A percentile compares a stretch with the other conserved stretches of the same genome.
Evolutionary conservation across 2,329 filamentous ascomycete genomes (phyloP).

Genomic region (Clarireedia paspali): DNA sequence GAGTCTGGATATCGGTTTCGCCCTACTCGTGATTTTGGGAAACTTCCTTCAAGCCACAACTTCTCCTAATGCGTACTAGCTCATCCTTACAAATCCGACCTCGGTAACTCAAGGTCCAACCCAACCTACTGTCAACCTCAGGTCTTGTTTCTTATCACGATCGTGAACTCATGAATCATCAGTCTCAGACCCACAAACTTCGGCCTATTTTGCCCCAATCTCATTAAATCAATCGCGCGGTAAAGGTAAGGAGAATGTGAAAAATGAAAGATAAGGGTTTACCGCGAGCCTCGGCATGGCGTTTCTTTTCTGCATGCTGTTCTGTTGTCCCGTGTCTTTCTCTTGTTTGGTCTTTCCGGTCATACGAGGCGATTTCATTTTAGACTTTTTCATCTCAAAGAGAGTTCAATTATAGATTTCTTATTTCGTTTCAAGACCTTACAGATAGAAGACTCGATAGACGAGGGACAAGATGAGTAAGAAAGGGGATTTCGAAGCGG

Average conservation of each 20-base stretch:
- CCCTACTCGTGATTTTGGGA: too few species aligned
- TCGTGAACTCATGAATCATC: slow-evolving; percentile 14
- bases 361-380: neutral
- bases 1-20: too few species aligned
- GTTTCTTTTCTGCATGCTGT: slow-evolving; percentile 4
- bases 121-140: neutral
- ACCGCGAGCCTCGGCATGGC: slow-evolving; percentile 21
- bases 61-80: too few species aligned
- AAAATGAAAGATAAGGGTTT: neutral
- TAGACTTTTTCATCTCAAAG: slow-evolving; percentile 1
- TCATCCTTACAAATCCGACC: neutral
- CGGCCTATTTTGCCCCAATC: neutral
- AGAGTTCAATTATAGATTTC: neutral
- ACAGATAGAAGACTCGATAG: too few species aligned
- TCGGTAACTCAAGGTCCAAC: neutral
- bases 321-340: slow-evolving; percentile 9
- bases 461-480: slow-evolving; percentile 28
- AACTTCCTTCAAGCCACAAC: too few species aligned
- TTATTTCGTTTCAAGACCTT: neutral
- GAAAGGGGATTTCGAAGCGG: slow-evolving; percentile 56
- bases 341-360: slow-evolving; percentile 5
- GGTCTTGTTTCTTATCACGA: slow-evolving; percentile 2
- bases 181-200: slow-evolving; percentile 10
- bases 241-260: slow-evolving; percentile 9
- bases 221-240: slow-evolving; percentile 11